A percentile compares a stretch with the other conserved stretches of the same genome.
Conservation (phyloP, 2,329 filamentous ascomycete species). For the Talaromyces marneffei region DNA sequence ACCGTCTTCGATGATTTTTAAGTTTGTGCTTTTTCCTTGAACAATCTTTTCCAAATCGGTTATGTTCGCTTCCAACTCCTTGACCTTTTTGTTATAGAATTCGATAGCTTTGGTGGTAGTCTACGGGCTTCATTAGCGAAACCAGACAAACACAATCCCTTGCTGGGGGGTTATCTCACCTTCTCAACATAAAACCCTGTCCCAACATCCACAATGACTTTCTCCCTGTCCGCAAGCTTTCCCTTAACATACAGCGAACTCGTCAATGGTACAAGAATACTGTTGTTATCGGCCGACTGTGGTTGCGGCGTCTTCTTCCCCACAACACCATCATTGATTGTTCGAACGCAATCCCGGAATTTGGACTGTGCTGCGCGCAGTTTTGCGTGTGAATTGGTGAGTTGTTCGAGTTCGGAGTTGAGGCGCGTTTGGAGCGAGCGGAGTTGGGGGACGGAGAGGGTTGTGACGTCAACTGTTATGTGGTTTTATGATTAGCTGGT, state of each 20-base stretch:
- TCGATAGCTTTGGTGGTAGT: slow-evolving; percentile 55
- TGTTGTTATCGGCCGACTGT: slow-evolving; percentile 26
- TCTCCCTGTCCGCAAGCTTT: slow-evolving; percentile 64
- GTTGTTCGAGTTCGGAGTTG: slow-evolving; percentile 90
- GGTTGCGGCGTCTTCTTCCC: slow-evolving; percentile 31
- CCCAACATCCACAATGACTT: slow-evolving; percentile 84
- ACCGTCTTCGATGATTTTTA: slow-evolving; percentile 86
- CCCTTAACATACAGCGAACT: slow-evolving; percentile 92
- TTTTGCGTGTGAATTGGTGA: slow-evolving; percentile 83
- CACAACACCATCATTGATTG: slow-evolving; percentile 58
- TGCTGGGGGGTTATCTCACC: slow-evolving; percentile 38
- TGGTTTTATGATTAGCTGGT: neutral
- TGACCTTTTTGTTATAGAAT: slow-evolving; percentile 64
- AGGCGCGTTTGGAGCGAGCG: slow-evolving; percentile 91
- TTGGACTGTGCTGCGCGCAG: slow-evolving; percentile 84
- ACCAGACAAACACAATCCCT: neutral
- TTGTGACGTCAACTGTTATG: slow-evolving; percentile 60
- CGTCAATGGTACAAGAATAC: slow-evolving; percentile 85
- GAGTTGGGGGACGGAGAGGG: slow-evolving; percentile 77
- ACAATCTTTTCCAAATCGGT: slow-evolving; percentile 64
- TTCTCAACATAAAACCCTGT: slow-evolving; percentile 96
- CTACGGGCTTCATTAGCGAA: slow-evolving; percentile 22
- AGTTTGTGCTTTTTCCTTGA: slow-evolving; percentile 72
- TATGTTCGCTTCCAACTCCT: slow-evolving; percentile 59
- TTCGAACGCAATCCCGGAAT: slow-evolving; percentile 82